Base-by-base conservation (phyloP, 768 basidiomycete genomes). In the Amanita muscaria region DNA sequence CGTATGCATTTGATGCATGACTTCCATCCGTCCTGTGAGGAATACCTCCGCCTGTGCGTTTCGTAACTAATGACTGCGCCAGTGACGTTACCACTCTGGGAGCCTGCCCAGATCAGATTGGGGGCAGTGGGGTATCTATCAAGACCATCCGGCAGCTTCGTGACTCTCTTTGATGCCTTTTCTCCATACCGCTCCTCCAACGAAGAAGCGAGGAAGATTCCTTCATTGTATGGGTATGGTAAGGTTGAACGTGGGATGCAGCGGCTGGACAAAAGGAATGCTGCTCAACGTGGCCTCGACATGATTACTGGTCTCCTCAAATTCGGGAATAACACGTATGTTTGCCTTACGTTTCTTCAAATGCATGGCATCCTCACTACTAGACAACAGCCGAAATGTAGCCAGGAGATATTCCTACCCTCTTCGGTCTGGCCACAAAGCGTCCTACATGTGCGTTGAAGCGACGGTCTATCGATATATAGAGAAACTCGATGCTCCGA, bases 121-220 rank as follows among this genome's bases (percentile, higher is more conserved):
- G 89, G 88, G n/a, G 78, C 80, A 2, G 80, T 91, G 1, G 88
- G 89, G 5, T 92, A 83, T 59, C 63, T 88, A 16, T 70, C 65
- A 16, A 87, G 79, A 52, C 76, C 82, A 2, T 58, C 59, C 19
- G 89, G 88, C 1, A 59, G 64, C 44, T 91, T 92, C 53, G 62
- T 87, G 44, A 80, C 79, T n/a, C 64, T 90, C 5, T 79, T 89
- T 62, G 84, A 88, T 57, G 74, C 82, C 3, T 72, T 75, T 53
- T 59, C 67, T 39, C 83, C 79, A 7, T 55, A 63, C 22, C 68
- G 68, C 48, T 66, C 75, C 5, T 56, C 62, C 1, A 64, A 70
- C 18, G 70, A 68, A 4, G 53, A 54, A 4, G 65, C 74, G 22
- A 66, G 63, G 45, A 61, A 55, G 22, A 59, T 88, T 42, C 76